Evolutionary conservation across 768 basidiomycete species (phyloP).

Genomic region (Lentinula sp.): DNA sequence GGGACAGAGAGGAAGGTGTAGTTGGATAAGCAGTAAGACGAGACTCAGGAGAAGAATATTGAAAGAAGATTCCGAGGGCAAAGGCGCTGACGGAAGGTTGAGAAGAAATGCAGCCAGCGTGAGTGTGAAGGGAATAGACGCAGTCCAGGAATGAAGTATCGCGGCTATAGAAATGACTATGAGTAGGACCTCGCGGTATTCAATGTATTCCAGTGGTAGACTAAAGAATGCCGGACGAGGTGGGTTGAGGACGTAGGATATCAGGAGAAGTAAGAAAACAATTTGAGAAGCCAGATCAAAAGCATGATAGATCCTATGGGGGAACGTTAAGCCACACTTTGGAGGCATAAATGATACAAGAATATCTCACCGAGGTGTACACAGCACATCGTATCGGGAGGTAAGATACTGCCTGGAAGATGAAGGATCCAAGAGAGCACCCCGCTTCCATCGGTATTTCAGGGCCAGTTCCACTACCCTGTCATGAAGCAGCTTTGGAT

Average conservation of each 20-base stretch:
- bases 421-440: slow-evolving; percentile 7
- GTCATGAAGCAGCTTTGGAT: slow-evolving; percentile 30
- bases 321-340: neutral
- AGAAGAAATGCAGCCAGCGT: slow-evolving; percentile 34
- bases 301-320: slow-evolving; percentile 35
- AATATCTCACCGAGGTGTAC: slow-evolving; percentile 39
- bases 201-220: slow-evolving; percentile 14
- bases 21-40: slow-evolving; percentile 32
- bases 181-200: slow-evolving; percentile 30
- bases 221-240: slow-evolving; percentile 23
- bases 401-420: slow-evolving; percentile 5
- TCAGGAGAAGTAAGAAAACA: slow-evolving; percentile 34
- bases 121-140: slow-evolving; percentile 29
- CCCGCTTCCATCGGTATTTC: slow-evolving; percentile 32
- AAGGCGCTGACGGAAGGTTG: slow-evolving; percentile 35
- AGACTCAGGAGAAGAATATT: slow-evolving; percentile 33
- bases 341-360: neutral
- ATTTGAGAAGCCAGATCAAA: slow-evolving; percentile 34
- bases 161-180: slow-evolving; percentile 32
- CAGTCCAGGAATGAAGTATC: slow-evolving; percentile 24
- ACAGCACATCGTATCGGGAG: slow-evolving; percentile 28
- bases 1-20: slow-evolving; percentile 40
- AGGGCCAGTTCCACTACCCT: slow-evolving; percentile 34
- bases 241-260: slow-evolving; percentile 36
- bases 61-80: slow-evolving; percentile 34